These are phyloP conservation scores for Chytriomyces sp. DNA, from an alignment of 192 early-diverging fungal species.

Conservation along the genomic window DNA sequence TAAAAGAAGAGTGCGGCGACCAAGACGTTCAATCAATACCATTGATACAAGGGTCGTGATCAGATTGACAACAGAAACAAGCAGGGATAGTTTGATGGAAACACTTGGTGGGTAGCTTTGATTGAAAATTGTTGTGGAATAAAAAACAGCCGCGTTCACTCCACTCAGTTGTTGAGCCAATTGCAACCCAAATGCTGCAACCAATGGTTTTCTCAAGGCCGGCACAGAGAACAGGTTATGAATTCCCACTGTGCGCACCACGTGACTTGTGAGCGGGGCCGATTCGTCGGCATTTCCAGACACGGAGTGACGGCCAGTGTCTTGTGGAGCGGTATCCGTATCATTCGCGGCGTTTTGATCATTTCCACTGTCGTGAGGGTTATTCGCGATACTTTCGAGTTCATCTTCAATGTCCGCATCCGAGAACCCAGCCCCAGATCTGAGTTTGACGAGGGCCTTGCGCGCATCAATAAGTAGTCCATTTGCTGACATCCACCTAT, in stretches of 20 bases:
- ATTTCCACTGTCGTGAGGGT: conserved; percentile 23
- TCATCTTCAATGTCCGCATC: conserved; percentile 64
- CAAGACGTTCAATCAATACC: conserved; percentile 65
- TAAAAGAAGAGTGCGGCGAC: conserved; percentile 71
- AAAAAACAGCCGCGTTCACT: conserved; percentile 89
- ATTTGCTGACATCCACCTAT: conserved; percentile 64
- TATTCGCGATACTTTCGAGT: conserved; percentile 52
- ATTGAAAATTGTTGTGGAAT: conserved; percentile 76
- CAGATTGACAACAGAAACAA: conserved; percentile 63
- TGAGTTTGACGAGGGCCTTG: conserved; percentile 63
- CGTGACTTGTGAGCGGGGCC: background rate
- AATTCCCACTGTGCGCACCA: conserved; percentile 53
- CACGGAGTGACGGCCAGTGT: background rate
- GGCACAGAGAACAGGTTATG: conserved; percentile 59
- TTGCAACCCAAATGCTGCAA: conserved; percentile 72
- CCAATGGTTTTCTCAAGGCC: conserved; percentile 65
- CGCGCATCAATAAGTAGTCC: conserved; percentile 65
- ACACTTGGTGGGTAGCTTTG: conserved; percentile 55
- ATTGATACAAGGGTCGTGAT: conserved; percentile 70
- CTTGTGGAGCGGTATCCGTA: background rate
- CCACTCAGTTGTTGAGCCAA: conserved; percentile 87
- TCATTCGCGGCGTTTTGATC: conserved; percentile 1
- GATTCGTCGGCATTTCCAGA: background rate
- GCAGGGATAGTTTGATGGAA: conserved; percentile 65
- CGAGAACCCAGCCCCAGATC: conserved; percentile 35